phyloP scores from a whole-genome alignment of 1,139 yeast genomes.

The Saccharomyces pastorianus region DNA sequence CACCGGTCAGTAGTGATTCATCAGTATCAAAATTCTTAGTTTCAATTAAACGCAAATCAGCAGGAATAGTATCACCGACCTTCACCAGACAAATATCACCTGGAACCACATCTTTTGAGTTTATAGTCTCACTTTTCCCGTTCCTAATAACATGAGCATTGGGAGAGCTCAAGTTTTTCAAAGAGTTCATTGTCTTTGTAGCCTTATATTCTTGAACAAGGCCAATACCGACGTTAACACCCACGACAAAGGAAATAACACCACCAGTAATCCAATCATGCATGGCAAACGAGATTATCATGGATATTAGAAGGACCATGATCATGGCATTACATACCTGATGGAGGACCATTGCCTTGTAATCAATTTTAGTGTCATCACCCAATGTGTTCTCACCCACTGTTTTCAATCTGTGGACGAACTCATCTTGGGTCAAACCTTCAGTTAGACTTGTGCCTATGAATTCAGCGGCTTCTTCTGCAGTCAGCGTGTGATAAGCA shows the following conservation, averaged over 20 bases:
- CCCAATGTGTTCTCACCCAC: slow-evolving; percentile 35
- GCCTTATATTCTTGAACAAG: slow-evolving; percentile 93
- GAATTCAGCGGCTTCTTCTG: slow-evolving; percentile 52
- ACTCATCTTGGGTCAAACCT: slow-evolving; percentile 63
- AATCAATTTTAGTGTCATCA: slow-evolving; percentile 37
- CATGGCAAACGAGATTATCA: slow-evolving; percentile 76
- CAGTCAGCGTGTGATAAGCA: slow-evolving; percentile 37
- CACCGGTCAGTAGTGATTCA: slow-evolving; percentile 93
- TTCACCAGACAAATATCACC: slow-evolving; percentile 85
- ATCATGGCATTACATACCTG: slow-evolving; percentile 91
- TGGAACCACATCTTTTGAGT: slow-evolving; percentile 86
- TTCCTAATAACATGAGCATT: slow-evolving; percentile 83
- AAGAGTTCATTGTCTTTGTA: slow-evolving; percentile 86
- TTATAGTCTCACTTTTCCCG: slow-evolving; percentile 60
- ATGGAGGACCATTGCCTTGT: slow-evolving; percentile 63
- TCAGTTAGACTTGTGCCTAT: slow-evolving; percentile 49
- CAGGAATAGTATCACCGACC: slow-evolving; percentile 94
- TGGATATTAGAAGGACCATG: slow-evolving; percentile 77
- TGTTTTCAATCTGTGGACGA: slow-evolving; percentile 63
- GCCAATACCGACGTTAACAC: slow-evolving; percentile 40
- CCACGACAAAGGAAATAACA: slow-evolving; percentile 53
- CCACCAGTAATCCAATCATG: slow-evolving; percentile 92
- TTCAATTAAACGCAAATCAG: slow-evolving; percentile 74
- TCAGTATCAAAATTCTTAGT: slow-evolving; percentile 76
- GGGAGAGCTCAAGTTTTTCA: slow-evolving; percentile 86